phyloP scores from a whole-genome alignment of 2,329 filamentous ascomycete species.

The Cladosporium colombiae region DNA sequence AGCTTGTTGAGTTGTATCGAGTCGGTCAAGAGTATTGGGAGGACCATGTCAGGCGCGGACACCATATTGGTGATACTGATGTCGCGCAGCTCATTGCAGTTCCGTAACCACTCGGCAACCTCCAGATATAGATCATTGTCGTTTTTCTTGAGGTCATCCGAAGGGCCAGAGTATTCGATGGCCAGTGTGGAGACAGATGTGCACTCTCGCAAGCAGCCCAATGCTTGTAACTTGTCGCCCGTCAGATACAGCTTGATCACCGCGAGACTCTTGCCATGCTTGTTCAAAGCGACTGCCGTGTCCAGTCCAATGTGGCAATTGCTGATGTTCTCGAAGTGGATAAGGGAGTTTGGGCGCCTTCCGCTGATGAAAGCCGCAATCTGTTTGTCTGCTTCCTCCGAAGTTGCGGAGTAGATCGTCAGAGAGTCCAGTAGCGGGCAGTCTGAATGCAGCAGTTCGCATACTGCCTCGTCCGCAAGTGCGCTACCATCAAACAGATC shows the following conservation, averaged over 20 bases:
- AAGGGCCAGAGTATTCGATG: constrained; percentile 49
- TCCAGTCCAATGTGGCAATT: constrained; percentile 56
- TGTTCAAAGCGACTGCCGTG: constrained; percentile 56
- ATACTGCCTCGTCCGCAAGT: constrained; percentile 56
- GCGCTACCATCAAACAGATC: constrained; percentile 63
- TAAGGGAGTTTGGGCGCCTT: constrained; percentile 59
- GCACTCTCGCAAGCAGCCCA: constrained; percentile 53
- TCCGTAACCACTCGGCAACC: constrained; percentile 56
- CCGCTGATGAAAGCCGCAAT: constrained; percentile 60
- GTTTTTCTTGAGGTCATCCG: constrained; percentile 51
- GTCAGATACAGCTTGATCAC: constrained; percentile 54
- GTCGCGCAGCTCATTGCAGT: constrained; percentile 53
- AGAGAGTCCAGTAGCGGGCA: constrained; percentile 65
- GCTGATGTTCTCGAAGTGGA: constrained; percentile 60
- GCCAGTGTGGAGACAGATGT: constrained; percentile 52
- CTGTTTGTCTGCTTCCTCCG: constrained; percentile 56
- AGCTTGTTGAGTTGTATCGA: constrained; percentile 52
- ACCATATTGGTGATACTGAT: constrained; percentile 55
- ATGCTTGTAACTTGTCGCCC: constrained; percentile 50
- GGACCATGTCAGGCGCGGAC: constrained; percentile 55
- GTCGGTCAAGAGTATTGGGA: constrained; percentile 50
- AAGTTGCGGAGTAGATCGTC: constrained; percentile 54
- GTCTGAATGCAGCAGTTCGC: constrained; percentile 55
- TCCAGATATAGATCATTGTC: constrained; percentile 56
- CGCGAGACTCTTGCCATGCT: constrained; percentile 57